Percentiles rank a stretch among this genome's conserved stretches.
Evolutionary conservation across 345 rosid genomes (phyloP).

Genomic region (Salix viminalis): DNA sequence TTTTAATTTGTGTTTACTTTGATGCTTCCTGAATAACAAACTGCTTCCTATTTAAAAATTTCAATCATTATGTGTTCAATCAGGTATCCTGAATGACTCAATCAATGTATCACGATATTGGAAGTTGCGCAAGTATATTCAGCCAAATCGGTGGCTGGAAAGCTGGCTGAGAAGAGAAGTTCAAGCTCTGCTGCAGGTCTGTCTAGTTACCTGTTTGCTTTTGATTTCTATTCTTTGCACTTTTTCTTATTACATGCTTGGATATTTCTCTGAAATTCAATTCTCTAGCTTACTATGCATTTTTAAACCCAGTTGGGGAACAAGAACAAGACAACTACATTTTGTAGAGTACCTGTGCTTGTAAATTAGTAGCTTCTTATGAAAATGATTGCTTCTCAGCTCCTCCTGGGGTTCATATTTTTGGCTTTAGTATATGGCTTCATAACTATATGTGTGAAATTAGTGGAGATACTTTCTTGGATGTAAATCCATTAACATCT

Average conservation of each 20-base stretch:
- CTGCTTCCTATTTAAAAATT: slow-evolving; percentile 7
- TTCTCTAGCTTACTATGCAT: not conserved
- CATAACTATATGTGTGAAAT: not conserved
- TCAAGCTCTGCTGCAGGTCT: slow-evolving; percentile 82
- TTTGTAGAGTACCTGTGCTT: not conserved
- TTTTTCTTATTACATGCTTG: not conserved
- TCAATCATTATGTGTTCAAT: slow-evolving; percentile 26
- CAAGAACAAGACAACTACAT: not conserved
- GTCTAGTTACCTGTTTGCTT: not conserved
- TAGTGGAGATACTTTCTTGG: not conserved
- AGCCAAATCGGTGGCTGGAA: slow-evolving; percentile 55
- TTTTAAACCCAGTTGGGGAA: not conserved
- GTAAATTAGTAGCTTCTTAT: not conserved
- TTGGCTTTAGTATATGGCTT: not conserved
- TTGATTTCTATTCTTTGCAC: not conserved
- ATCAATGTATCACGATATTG: slow-evolving; percentile 54
- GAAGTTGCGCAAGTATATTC: slow-evolving; percentile 60
- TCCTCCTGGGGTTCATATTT: not conserved
- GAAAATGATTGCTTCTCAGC: not conserved
- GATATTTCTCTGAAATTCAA: not conserved
- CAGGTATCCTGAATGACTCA: slow-evolving; percentile 52
- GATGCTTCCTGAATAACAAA: slow-evolving; percentile 3
- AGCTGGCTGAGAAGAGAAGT: slow-evolving; percentile 79
- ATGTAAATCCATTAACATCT: not conserved
- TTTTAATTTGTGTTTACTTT: not conserved